A percentile compares a stretch with the other conserved stretches of the same genome.
Conservation (phyloP, 306 rosid genomes). For the Psophocarpus tetragonolobus region DNA sequence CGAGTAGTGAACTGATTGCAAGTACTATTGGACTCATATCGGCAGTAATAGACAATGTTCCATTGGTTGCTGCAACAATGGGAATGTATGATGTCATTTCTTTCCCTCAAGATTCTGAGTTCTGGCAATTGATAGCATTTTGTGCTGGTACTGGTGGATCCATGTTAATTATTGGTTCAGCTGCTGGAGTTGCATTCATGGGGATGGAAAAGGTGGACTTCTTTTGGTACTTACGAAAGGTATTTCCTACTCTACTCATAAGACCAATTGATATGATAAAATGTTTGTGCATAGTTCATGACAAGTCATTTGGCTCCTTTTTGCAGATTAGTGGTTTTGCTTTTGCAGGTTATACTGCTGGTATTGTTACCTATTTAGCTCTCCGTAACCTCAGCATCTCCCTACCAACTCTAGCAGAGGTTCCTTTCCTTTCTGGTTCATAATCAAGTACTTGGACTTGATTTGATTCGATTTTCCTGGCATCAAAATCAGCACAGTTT, state of each 20-base stretch:
- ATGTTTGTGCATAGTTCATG: not conserved
- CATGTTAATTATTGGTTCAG: conserved; percentile 91
- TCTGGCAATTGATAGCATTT: conserved; percentile 88
- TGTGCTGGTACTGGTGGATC: conserved; percentile 99
- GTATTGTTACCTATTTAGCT: conserved; percentile 78
- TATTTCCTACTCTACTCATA: conserved; percentile 22
- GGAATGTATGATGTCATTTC: conserved; percentile 90
- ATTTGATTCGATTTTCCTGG: conserved; percentile 22
- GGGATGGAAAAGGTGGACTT: conserved; percentile 99
- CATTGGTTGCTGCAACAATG: conserved; percentile 91
- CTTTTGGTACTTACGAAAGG: conserved; percentile 95
- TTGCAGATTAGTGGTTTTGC: conserved; percentile 95
- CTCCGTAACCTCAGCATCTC: conserved; percentile 61
- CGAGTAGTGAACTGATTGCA: conserved; percentile 72
- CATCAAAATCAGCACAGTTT: conserved; percentile 19
- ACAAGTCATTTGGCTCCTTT: conserved; percentile 5
- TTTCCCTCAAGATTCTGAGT: conserved; percentile 85
- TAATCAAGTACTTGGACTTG: conserved; percentile 30
- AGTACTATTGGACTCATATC: conserved; percentile 80
- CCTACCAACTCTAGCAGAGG: conserved; percentile 68
- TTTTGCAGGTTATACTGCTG: conserved; percentile 91
- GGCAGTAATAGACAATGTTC: conserved; percentile 89
- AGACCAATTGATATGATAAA: conserved; percentile 1
- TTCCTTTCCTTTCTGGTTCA: conserved; percentile 72
- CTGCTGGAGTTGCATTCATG: conserved; percentile 98